Evolutionary conservation across 2,329 filamentous ascomycete species (phyloP).

Genomic region (Sporothrix inflata): DNA sequence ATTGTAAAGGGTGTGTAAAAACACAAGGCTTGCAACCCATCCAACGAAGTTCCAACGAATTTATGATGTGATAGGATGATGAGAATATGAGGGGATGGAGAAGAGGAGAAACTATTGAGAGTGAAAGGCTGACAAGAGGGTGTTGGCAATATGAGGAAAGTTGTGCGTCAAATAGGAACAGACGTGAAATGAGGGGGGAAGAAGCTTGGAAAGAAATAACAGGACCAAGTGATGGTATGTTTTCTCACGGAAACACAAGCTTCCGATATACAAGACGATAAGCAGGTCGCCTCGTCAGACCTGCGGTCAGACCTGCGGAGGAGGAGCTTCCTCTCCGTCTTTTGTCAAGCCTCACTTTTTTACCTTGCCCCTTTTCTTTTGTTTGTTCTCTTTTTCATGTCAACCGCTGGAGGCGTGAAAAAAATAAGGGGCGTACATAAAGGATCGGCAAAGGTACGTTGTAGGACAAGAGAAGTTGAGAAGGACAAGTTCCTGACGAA

Average conservation of each 20-base stretch:
- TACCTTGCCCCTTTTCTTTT: too few relatives aligned
- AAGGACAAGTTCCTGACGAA: background rate
- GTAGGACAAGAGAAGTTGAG: background rate
- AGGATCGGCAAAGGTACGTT: background rate
- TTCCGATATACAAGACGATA: background rate
- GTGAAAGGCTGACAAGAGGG: background rate
- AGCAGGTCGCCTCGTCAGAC: background rate
- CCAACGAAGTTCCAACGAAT: background rate
- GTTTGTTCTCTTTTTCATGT: background rate
- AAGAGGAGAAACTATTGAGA: background rate
- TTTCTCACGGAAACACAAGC: background rate
- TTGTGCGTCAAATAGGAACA: background rate
- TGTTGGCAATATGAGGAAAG: background rate
- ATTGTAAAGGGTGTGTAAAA: constrained; percentile 20
- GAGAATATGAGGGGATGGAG: background rate
- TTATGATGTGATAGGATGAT: background rate
- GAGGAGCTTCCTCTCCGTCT: background rate
- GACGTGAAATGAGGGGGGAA: background rate
- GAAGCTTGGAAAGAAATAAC: background rate
- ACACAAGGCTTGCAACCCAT: constrained; percentile 1
- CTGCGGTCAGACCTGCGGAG: too few relatives aligned
- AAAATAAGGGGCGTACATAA: background rate
- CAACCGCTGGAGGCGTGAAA: background rate
- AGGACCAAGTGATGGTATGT: background rate
- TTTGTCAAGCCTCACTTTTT: background rate